Evolutionary conservation across 768 basidiomycete species (phyloP).

Genomic region (Rhodocollybia butyracea): DNA sequence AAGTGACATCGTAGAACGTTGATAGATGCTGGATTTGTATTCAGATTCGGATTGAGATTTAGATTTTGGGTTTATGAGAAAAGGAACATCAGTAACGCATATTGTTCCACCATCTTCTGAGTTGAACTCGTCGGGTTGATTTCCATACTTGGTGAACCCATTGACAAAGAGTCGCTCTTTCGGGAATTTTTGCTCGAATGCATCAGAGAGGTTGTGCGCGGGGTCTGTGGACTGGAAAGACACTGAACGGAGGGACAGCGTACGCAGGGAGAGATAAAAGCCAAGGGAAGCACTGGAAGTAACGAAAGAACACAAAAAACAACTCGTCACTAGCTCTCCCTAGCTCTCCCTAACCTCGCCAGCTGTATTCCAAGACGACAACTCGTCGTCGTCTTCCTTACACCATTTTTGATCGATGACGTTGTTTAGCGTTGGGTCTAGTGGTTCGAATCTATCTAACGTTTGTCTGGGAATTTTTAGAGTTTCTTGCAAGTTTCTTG

Average conservation of each 20-base stretch:
- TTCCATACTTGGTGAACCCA: constrained; percentile 98
- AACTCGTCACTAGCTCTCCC: constrained; percentile 96
- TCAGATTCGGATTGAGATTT: neutral
- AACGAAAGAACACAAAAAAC: no score
- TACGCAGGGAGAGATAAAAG: no score
- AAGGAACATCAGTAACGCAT: constrained; percentile 43
- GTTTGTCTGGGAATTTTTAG: neutral
- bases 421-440: constrained; percentile 89
- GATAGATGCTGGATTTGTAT: no score
- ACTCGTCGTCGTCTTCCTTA: constrained; percentile 99
- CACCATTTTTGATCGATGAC: constrained; percentile 93
- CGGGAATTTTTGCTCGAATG: constrained; percentile 98
- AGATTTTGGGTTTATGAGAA: no score
- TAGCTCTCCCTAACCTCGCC: constrained; percentile 72
- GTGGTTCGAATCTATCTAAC: constrained; percentile 15
- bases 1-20: no score
- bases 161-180: constrained; percentile 99
- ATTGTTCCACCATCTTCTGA: constrained; percentile 98
- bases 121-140: constrained; percentile 98
- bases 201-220: constrained; percentile 98
- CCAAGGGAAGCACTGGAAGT: no score
- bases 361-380: constrained; percentile 96
- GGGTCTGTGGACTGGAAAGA: constrained; percentile 96
- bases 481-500: no score
- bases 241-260: no score